phyloP scores from a whole-genome alignment of 73 alveolate genomes.

The Tetrahymena thermophila region DNA sequence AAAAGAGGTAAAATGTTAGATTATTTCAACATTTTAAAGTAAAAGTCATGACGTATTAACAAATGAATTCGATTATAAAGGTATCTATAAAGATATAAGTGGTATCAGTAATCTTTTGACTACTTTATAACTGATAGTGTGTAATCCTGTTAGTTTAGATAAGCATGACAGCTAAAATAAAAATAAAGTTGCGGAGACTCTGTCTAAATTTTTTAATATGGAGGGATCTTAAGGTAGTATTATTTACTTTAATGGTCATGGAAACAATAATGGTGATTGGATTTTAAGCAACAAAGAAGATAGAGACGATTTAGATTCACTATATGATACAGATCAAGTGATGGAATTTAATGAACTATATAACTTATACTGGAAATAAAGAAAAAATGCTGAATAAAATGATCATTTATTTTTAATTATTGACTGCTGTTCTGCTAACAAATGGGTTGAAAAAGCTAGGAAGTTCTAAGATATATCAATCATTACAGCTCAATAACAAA shows the following conservation, averaged over 20 bases:
- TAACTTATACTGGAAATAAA: neutral
- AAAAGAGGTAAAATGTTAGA: neutral
- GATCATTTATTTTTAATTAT: neutral
- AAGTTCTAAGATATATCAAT: neutral
- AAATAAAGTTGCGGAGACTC: neutral
- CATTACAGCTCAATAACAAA: neutral
- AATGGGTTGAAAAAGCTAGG: neutral
- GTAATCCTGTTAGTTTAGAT: neutral
- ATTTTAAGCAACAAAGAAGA: neutral
- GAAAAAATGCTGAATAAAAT: neutral
- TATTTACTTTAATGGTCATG: neutral
- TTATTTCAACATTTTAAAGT: neutral
- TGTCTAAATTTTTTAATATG: neutral
- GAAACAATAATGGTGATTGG: neutral
- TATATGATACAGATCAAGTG: neutral
- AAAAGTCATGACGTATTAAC: neutral
- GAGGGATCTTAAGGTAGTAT: neutral
- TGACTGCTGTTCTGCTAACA: neutral
- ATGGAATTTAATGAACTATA: neutral
- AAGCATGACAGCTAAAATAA: neutral
- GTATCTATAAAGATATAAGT: neutral
- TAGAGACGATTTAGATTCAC: neutral
- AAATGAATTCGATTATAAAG: neutral
- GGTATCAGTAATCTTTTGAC: neutral
- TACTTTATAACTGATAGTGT: neutral